phyloP scores from a whole-genome alignment of 1,284 basidiomycete genomes.

The Trichosporon faecale region DNA sequence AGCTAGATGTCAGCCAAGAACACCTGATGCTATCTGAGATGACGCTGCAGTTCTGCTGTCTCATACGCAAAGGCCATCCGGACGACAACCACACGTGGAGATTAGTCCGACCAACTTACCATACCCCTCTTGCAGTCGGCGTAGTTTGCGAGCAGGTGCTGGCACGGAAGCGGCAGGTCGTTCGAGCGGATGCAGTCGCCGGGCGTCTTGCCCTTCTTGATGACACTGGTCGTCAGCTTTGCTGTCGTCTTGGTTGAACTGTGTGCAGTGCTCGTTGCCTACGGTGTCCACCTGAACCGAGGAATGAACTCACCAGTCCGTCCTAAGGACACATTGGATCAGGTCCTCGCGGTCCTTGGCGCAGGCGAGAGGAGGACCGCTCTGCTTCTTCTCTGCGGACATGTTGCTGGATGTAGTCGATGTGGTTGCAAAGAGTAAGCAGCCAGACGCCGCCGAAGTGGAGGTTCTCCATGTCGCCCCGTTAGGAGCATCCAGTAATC shows the following conservation, averaged over 20 bases:
- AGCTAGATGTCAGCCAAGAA: constrained; percentile 34
- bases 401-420: not conserved
- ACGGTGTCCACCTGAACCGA: not conserved
- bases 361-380: constrained; percentile 31
- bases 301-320: constrained; percentile 44
- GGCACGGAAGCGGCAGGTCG: constrained; percentile 48
- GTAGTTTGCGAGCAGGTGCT: constrained; percentile 46
- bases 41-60: not conserved
- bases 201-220: constrained; percentile 44
- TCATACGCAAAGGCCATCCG: too few species aligned
- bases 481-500: not conserved
- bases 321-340: constrained; percentile 44
- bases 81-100: too few species aligned
- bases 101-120: constrained; percentile 33
- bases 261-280: not conserved
- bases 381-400: constrained; percentile 1
- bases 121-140: constrained; percentile 51
- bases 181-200: constrained; percentile 42
- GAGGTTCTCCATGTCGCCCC: not conserved
- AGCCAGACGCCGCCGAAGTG: not conserved
- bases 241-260: not conserved
- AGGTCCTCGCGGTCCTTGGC: constrained; percentile 45
- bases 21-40: not conserved
- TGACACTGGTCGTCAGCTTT: constrained; percentile 31
- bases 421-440: not conserved